Conservation (phyloP, 202 grass and related monocot genomes). For the Hordeum pubiflorum region DNA sequence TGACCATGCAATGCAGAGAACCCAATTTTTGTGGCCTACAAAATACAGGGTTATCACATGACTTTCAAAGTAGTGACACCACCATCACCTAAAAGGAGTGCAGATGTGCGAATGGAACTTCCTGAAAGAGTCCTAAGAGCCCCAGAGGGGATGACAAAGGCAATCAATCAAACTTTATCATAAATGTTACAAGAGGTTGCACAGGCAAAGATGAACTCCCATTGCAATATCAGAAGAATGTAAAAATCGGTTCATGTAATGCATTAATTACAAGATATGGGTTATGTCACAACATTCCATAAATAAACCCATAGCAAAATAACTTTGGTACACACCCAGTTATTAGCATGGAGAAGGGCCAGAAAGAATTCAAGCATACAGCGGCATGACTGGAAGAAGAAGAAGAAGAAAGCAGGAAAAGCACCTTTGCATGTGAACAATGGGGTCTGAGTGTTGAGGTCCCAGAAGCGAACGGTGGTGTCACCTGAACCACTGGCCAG, state of each 20-base stretch:
- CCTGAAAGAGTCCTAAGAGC: neutral
- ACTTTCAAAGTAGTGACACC: neutral
- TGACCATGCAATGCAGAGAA: slow-evolving; percentile 90
- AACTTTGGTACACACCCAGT: neutral
- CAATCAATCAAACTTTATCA: neutral
- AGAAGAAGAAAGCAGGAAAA: neutral
- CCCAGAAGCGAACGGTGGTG: slow-evolving; percentile 88
- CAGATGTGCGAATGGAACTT: neutral
- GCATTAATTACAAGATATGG: neutral
- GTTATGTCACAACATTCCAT: neutral
- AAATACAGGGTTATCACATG: neutral
- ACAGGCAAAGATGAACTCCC: neutral
- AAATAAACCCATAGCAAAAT: neutral
- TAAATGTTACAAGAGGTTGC: neutral
- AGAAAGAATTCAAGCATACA: neutral
- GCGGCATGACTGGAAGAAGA: neutral
- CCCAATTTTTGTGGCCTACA: slow-evolving; percentile 99
- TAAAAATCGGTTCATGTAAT: neutral
- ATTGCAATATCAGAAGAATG: neutral
- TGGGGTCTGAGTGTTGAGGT: slow-evolving; percentile 83
- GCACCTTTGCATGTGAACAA: slow-evolving; percentile 84
- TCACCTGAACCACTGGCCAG: slow-evolving; percentile 94
- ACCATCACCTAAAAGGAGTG: neutral
- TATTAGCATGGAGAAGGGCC: neutral
- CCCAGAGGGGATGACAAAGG: neutral